phyloP scores from a whole-genome alignment of 2,329 filamentous ascomycete genomes.

The Colletotrichum agaves region DNA sequence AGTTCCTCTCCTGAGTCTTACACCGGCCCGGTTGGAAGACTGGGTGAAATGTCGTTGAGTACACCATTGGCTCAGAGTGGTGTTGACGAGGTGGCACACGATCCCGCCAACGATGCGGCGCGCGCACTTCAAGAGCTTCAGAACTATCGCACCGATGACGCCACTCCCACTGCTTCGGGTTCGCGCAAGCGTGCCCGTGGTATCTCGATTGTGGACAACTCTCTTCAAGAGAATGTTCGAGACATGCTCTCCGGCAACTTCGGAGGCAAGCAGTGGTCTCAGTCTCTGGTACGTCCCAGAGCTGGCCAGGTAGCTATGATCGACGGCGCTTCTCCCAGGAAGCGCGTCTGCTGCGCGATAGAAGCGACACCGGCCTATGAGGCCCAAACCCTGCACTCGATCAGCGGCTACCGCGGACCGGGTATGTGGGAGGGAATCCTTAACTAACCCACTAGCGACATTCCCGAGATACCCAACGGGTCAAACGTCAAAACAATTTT shows the following conservation, averaged over 20 bases:
- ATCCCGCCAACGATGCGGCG: conserved; percentile 64
- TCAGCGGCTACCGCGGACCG: conserved; percentile 63
- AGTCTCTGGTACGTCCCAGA: conserved; percentile 52
- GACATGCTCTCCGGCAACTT: conserved; percentile 63
- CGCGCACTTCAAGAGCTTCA: conserved; percentile 70
- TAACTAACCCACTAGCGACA: conserved; percentile 51
- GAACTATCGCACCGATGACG: conserved; percentile 56
- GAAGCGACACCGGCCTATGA: conserved; percentile 63
- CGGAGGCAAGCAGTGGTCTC: conserved; percentile 48
- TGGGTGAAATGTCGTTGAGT: conserved; percentile 60
- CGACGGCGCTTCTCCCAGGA: conserved; percentile 57
- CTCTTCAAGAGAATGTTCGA: conserved; percentile 75
- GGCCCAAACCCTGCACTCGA: conserved; percentile 59
- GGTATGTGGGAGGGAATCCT: conserved; percentile 76
- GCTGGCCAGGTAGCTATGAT: conserved; percentile 42
- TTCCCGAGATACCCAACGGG: conserved; percentile 20
- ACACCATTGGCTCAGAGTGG: conserved; percentile 58
- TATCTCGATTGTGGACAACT: conserved; percentile 63
- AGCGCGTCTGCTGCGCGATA: conserved; percentile 74
- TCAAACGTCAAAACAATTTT: conserved; percentile 24
- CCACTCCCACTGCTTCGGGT: conserved; percentile 51
- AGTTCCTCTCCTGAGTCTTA: conserved; percentile 69
- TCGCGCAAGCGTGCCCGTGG: conserved; percentile 68
- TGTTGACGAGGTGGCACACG: conserved; percentile 54
- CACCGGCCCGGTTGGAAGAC: conserved; percentile 62